Evolutionary conservation across 495 filamentous ascomycete species (phyloP).

Genomic region (Penicillium paradoxum): DNA sequence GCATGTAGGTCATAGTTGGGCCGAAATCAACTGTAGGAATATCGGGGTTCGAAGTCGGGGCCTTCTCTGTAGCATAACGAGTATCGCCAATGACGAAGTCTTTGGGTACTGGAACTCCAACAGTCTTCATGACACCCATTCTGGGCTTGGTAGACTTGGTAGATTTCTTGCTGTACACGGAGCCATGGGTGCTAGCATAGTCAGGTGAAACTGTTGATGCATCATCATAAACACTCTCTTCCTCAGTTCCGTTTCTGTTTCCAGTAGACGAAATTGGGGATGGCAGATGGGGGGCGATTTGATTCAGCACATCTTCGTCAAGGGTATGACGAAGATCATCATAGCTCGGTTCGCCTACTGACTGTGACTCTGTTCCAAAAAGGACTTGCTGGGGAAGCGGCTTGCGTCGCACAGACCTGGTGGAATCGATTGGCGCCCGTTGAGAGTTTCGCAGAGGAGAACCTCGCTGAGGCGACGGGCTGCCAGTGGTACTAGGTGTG

Average conservation of each 20-base stretch:
- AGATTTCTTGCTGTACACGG: slow-evolving; percentile 55
- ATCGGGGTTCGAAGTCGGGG: slow-evolving; percentile 36
- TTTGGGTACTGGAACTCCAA: slow-evolving; percentile 55
- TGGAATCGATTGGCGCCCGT: slow-evolving; percentile 34
- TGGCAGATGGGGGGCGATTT: slow-evolving; percentile 33
- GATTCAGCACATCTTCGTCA: slow-evolving; percentile 59
- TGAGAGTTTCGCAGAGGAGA: not conserved
- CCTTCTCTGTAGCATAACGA: slow-evolving; percentile 43
- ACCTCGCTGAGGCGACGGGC: slow-evolving; percentile 25
- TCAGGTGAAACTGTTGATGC: slow-evolving; percentile 48
- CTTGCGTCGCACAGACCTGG: slow-evolving; percentile 54
- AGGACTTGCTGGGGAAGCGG: slow-evolving; percentile 49
- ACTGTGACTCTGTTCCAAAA: slow-evolving; percentile 3
- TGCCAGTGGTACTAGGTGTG: slow-evolving; percentile 15
- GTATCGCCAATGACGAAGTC: slow-evolving; percentile 58
- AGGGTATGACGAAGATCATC: slow-evolving; percentile 63
- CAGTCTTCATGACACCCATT: slow-evolving; percentile 76
- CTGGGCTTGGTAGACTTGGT: slow-evolving; percentile 64
- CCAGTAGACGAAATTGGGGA: slow-evolving; percentile 25
- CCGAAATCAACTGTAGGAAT: slow-evolving; percentile 86
- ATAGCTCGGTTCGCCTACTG: slow-evolving; percentile 45
- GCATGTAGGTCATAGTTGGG: slow-evolving; percentile 64
- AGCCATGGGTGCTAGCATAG: slow-evolving; percentile 67
- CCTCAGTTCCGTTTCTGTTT: slow-evolving; percentile 25
- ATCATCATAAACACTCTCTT: slow-evolving; percentile 48